A percentile compares a stretch with the other conserved stretches of the same genome.
These are phyloP conservation scores for Samsoniella hepiali DNA, from an alignment of 2,329 filamentous ascomycete genomes.

Conservation along the genomic window DNA sequence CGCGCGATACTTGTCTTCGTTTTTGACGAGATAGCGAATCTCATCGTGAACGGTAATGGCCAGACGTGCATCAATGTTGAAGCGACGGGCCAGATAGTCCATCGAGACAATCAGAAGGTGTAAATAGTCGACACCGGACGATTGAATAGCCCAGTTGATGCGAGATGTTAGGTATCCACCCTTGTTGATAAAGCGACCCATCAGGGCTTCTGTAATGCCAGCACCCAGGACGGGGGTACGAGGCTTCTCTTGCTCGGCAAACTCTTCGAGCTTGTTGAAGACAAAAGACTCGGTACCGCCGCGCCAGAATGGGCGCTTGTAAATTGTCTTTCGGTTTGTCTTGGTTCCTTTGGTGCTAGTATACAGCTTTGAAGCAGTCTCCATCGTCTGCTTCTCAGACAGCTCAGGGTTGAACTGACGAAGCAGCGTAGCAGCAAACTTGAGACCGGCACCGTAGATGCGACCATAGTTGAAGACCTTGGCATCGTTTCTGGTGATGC, in stretches of 20 bases:
- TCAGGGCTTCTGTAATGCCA: slow-evolving; percentile 92
- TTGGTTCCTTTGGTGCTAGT: slow-evolving; percentile 86
- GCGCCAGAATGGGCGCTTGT: slow-evolving; percentile 82
- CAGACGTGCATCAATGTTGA: slow-evolving; percentile 79
- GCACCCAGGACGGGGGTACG: slow-evolving; percentile 90
- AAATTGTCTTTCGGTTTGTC: slow-evolving; percentile 68
- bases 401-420: slow-evolving; percentile 89
- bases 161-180: slow-evolving; percentile 92
- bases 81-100: slow-evolving; percentile 87
- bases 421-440: slow-evolving; percentile 85
- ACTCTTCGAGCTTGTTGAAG: slow-evolving; percentile 97
- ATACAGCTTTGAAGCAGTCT: slow-evolving; percentile 78
- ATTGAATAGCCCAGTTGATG: slow-evolving; percentile 99
- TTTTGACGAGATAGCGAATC: slow-evolving; percentile 86
- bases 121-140: slow-evolving; percentile 93
- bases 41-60: slow-evolving; percentile 97
- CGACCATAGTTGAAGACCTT: slow-evolving; percentile 99
- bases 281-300: slow-evolving; percentile 96
- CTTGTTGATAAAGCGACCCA: slow-evolving; percentile 81
- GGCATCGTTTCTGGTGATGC: slow-evolving; percentile 90
- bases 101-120: slow-evolving; percentile 90
- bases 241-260: slow-evolving; percentile 89
- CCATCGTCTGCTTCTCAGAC: slow-evolving; percentile 72
- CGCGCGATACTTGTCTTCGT: slow-evolving; percentile 80
- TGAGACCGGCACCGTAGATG: slow-evolving; percentile 95